Conservation (phyloP, 176 grass and related monocot species). For the Zea luxurians region DNA sequence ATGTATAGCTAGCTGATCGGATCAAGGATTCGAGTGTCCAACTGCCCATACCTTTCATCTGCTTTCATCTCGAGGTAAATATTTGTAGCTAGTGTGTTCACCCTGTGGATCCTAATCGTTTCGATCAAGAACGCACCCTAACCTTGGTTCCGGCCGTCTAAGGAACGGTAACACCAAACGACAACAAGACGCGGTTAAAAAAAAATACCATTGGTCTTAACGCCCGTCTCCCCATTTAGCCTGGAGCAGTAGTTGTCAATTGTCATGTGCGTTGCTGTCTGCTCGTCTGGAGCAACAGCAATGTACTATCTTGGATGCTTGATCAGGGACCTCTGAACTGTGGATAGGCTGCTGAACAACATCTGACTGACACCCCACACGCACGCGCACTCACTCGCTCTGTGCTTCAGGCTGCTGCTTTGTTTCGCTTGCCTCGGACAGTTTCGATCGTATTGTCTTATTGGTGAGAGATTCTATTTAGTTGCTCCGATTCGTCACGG, state of each 20-base stretch:
- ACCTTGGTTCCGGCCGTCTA: background rate
- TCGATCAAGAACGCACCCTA: background rate
- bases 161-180: background rate
- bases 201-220: background rate
- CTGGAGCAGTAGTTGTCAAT: background rate
- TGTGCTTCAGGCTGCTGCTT: conserved; percentile 3
- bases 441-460: background rate
- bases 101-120: background rate
- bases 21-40: background rate
- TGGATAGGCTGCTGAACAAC: too few species aligned
- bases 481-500: background rate
- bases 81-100: background rate
- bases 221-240: background rate
- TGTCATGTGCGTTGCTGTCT: background rate
- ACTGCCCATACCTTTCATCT: background rate
- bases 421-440: background rate
- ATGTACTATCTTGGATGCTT: background rate
- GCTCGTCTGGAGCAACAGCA: background rate
- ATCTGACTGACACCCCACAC: background rate
- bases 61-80: background rate
- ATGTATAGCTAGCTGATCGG: background rate
- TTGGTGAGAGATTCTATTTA: background rate
- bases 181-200: background rate
- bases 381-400: background rate
- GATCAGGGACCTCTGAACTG: background rate